Conservation (phyloP, 305 asterid species). For the Andrographis paniculata region DNA sequence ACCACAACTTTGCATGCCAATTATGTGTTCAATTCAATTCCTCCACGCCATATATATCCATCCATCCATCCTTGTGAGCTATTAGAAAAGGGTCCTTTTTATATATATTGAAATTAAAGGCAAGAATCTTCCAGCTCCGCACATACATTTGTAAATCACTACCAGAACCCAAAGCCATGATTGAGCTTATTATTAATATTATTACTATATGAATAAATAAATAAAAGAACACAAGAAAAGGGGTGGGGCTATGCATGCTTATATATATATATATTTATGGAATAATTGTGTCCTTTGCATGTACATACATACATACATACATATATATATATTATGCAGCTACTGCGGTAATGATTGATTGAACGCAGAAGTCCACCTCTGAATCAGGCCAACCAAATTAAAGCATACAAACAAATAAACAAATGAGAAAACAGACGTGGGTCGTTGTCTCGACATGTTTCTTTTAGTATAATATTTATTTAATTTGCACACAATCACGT, state of each 20-base stretch:
- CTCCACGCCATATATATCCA: too few species aligned
- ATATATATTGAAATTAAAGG: conserved; percentile 20
- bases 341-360: conserved; percentile 30
- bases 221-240: background rate
- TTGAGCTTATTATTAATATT: conserved; percentile 19
- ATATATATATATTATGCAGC: too few species aligned
- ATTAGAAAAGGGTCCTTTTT: conserved; percentile 19
- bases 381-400: too few species aligned
- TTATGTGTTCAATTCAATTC: too few species aligned
- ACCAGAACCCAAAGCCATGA: conserved; percentile 23
- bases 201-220: conserved; percentile 10
- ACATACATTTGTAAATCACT: conserved; percentile 13
- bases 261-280: conserved; percentile 6
- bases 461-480: too few species aligned
- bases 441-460: conserved; percentile 63
- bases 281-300: conserved; percentile 18
- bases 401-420: conserved; percentile 15
- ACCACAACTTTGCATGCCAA: too few species aligned
- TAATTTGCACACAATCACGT: conserved; percentile 18
- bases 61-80: too few species aligned
- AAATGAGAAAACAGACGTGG: conserved; percentile 39
- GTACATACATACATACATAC: too few species aligned
- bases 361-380: too few species aligned
- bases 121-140: conserved; percentile 69
- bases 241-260: conserved; percentile 12